These are phyloP conservation scores for Kregervanrija delftensis DNA, from an alignment of 805 yeast species.

Conservation along the genomic window DNA sequence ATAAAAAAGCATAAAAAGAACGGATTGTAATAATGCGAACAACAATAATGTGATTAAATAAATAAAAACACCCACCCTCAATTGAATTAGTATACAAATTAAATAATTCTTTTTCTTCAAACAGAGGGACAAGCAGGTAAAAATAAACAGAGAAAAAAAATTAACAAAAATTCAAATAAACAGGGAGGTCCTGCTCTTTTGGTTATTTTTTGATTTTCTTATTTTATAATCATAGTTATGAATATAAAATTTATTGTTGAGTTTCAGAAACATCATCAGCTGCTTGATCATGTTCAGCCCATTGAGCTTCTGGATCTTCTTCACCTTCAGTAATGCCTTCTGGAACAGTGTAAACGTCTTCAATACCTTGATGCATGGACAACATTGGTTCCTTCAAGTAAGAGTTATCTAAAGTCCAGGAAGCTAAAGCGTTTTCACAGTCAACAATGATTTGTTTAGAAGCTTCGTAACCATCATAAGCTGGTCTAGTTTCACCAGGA, in stretches of 20 bases:
- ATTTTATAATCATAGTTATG: too few species aligned
- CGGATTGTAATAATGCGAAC: too few species aligned
- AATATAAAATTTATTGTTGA: too few species aligned
- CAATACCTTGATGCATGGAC: conserved; percentile 46
- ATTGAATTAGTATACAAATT: not conserved
- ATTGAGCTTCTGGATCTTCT: conserved; percentile 20
- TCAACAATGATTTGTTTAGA: conserved; percentile 96
- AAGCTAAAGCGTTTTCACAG: conserved; percentile 90
- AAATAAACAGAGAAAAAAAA: not conserved
- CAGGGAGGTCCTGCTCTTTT: too few species aligned
- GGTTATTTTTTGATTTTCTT: too few species aligned
- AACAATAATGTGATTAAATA: not conserved
- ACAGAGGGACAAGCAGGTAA: not conserved
- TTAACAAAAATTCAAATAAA: not conserved
- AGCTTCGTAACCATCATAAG: conserved; percentile 97
- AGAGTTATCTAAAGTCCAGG: conserved; percentile 96
- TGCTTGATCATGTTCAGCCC: conserved; percentile 11
- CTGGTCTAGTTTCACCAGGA: conserved; percentile 98
- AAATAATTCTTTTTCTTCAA: too few species aligned
- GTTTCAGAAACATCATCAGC: not conserved
- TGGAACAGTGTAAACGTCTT: conserved; percentile 57
- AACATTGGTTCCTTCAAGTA: conserved; percentile 79
- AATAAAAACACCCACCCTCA: not conserved
- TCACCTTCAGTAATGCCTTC: conserved; percentile 42
- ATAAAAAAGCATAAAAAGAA: too few species aligned